phyloP scores from a whole-genome alignment of 176 grass and related monocot species.

The Oryza punctata region DNA sequence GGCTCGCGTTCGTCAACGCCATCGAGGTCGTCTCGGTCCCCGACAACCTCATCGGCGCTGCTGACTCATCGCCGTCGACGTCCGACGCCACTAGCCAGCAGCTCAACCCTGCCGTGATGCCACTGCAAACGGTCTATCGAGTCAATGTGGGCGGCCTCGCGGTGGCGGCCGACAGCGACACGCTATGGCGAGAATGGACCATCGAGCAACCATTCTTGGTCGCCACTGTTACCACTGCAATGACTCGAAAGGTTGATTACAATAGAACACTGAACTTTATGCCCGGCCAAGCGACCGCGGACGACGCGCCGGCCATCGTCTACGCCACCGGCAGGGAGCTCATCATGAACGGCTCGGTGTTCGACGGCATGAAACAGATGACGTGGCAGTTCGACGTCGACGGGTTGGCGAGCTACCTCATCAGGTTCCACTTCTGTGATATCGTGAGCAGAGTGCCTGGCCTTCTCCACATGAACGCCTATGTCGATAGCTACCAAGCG shows the following conservation, averaged over 20 bases:
- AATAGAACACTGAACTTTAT: slow-evolving; percentile 14
- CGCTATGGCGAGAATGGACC: slow-evolving; percentile 65
- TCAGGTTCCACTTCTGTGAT: slow-evolving; percentile 78
- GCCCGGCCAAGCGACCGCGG: slow-evolving; percentile 32
- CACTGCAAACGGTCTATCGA: slow-evolving; percentile 55
- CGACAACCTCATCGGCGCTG: slow-evolving; percentile 37
- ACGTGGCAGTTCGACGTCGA: slow-evolving; percentile 62
- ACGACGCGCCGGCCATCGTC: slow-evolving; percentile 59
- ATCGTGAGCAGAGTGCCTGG: slow-evolving; percentile 41
- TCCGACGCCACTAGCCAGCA: background rate
- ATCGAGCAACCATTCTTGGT: slow-evolving; percentile 31
- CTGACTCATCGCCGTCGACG: too few species aligned
- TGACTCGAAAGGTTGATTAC: background rate
- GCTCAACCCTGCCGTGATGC: slow-evolving; percentile 25
- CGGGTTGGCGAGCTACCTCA: slow-evolving; percentile 40
- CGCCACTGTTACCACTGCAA: background rate
- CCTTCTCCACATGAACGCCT: slow-evolving; percentile 47
- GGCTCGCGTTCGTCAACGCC: slow-evolving; percentile 78
- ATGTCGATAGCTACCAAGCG: slow-evolving; percentile 13
- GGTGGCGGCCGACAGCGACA: slow-evolving; percentile 49
- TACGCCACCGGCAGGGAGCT: slow-evolving; percentile 67
- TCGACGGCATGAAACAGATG: slow-evolving; percentile 48
- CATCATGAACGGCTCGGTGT: background rate
- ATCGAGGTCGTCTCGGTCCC: slow-evolving; percentile 74
- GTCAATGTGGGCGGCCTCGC: slow-evolving; percentile 65